Percentiles rank a stretch among this genome's conserved stretches.
phyloP scores from a whole-genome alignment of 2,329 filamentous ascomycete genomes.

The Trichothecium roseum region DNA sequence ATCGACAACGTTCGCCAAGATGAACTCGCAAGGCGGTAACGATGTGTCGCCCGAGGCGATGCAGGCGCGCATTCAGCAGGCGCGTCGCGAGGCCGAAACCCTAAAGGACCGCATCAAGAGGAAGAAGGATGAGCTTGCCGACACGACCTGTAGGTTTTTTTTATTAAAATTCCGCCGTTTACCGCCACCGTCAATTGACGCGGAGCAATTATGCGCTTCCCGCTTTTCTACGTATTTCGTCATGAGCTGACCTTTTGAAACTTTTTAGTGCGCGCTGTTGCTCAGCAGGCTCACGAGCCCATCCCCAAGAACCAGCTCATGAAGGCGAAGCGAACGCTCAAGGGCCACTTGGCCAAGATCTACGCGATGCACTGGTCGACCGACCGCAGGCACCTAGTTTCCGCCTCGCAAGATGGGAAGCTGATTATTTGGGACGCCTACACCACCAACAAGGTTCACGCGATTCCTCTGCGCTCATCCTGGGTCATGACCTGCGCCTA shows the following conservation, averaged over 20 bases:
- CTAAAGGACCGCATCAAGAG: slow-evolving; percentile 98
- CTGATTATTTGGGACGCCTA: slow-evolving; percentile 99
- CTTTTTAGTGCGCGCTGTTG: slow-evolving; percentile 72
- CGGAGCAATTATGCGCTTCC: neutral
- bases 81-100: slow-evolving; percentile 93
- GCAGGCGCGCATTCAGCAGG: slow-evolving; percentile 86
- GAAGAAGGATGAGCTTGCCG: slow-evolving; percentile 98
- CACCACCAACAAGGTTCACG: slow-evolving; percentile 98
- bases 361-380: slow-evolving; percentile 99
- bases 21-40: slow-evolving; percentile 47
- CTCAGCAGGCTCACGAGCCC: slow-evolving; percentile 83
- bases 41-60: slow-evolving; percentile 67
- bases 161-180: neutral
- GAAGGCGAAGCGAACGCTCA: slow-evolving; percentile 94
- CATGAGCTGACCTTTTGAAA: slow-evolving; percentile 1
- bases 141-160: slow-evolving; percentile 78
- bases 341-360: slow-evolving; percentile 97
- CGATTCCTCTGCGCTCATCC: slow-evolving; percentile 90
- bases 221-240: slow-evolving; percentile 2
- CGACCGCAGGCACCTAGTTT: slow-evolving; percentile 91
- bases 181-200: slow-evolving; percentile 1
- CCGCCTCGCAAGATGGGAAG: slow-evolving; percentile 97
- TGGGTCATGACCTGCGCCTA: slow-evolving; percentile 99
- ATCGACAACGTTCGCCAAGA: slow-evolving; percentile 20
- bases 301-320: slow-evolving; percentile 86